These are phyloP conservation scores for Zalaria sp. DNA, from an alignment of 2,329 filamentous ascomycete genomes.

Conservation along the genomic window DNA sequence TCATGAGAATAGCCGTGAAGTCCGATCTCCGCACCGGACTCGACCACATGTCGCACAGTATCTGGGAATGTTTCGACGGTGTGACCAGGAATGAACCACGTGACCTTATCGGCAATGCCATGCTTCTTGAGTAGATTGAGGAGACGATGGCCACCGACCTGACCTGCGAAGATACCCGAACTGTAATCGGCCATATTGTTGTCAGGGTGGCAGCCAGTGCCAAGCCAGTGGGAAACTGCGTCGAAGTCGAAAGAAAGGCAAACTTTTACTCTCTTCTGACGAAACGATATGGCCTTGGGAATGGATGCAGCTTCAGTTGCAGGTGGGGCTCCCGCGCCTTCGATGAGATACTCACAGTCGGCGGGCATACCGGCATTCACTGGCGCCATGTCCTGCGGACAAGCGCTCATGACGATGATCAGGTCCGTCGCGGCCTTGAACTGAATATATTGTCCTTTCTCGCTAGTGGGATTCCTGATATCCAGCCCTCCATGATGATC, in stretches of 20 bases:
- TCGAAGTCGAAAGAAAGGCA: constrained; percentile 39
- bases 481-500: neutral
- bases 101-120: constrained; percentile 36
- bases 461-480: neutral
- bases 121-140: constrained; percentile 40
- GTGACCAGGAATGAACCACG: constrained; percentile 48
- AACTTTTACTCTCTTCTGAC: constrained; percentile 22
- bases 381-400: neutral
- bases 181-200: constrained; percentile 45
- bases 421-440: neutral
- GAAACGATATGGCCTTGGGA: too few relatives aligned
- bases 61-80: constrained; percentile 42
- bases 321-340: too few relatives aligned
- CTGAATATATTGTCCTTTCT: neutral
- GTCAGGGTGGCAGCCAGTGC: constrained; percentile 37
- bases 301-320: too few relatives aligned
- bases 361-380: too few relatives aligned
- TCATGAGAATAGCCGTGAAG: constrained; percentile 37
- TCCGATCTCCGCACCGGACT: constrained; percentile 39
- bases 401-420: constrained; percentile 16
- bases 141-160: constrained; percentile 42
- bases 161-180: constrained; percentile 40
- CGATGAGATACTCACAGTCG: too few relatives aligned
- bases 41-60: constrained; percentile 34
- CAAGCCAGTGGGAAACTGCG: constrained; percentile 45